These are phyloP conservation scores for Peltaster fructicola DNA, from an alignment of 2,329 filamentous ascomycete species.

Conservation along the genomic window DNA sequence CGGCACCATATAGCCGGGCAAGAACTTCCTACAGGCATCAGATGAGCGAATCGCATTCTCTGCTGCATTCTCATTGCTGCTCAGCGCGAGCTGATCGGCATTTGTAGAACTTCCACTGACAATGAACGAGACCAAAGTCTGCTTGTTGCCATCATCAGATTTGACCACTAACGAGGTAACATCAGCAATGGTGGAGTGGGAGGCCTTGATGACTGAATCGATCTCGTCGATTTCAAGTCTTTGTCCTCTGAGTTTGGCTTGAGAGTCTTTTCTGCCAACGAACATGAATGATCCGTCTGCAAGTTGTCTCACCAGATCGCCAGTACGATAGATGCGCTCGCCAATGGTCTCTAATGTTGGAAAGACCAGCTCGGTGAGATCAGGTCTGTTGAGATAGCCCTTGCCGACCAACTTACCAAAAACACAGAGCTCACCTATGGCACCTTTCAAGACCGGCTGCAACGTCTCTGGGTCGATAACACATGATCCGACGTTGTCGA, in stretches of 20 bases:
- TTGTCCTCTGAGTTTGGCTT: slow-evolving; percentile 82
- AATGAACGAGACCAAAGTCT: slow-evolving; percentile 67
- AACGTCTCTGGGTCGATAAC: slow-evolving; percentile 56
- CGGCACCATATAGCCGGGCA: slow-evolving; percentile 82
- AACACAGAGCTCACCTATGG: slow-evolving; percentile 73
- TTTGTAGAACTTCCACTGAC: slow-evolving; percentile 3
- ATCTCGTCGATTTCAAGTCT: slow-evolving; percentile 82
- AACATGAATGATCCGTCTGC: slow-evolving; percentile 75
- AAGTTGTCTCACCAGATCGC: slow-evolving; percentile 68
- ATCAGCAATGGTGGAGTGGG: slow-evolving; percentile 42
- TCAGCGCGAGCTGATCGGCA: slow-evolving; percentile 16
- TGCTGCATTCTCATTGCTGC: slow-evolving; percentile 11
- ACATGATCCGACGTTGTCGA: slow-evolving; percentile 72
- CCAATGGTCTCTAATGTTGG: slow-evolving; percentile 37
- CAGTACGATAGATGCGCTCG: slow-evolving; percentile 59
- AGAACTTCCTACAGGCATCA: slow-evolving; percentile 44
- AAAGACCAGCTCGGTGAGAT: slow-evolving; percentile 64
- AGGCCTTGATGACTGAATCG: slow-evolving; percentile 58
- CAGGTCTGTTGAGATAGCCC: slow-evolving; percentile 65
- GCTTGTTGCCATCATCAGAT: slow-evolving; percentile 54
- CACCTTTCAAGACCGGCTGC: slow-evolving; percentile 56
- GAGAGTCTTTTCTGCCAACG: slow-evolving; percentile 71
- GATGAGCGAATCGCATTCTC: slow-evolving; percentile 15
- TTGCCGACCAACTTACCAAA: slow-evolving; percentile 76
- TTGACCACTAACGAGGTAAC: slow-evolving; percentile 61